Evolutionary conservation across 768 basidiomycete species (phyloP).

Genomic region (Calocera cornea): DNA sequence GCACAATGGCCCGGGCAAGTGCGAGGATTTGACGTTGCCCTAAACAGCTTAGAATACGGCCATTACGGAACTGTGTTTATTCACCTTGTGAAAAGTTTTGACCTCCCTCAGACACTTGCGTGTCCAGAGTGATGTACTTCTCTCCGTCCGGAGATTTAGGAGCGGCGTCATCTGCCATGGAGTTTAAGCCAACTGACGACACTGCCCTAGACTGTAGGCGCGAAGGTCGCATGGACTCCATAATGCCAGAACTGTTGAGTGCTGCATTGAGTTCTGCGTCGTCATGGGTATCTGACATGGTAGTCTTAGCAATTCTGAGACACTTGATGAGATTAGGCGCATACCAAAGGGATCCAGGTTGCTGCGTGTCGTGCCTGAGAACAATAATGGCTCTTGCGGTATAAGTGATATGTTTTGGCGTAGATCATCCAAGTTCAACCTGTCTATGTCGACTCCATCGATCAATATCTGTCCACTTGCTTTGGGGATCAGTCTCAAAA

Average conservation of each 20-base stretch:
- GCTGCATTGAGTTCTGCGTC: not conserved
- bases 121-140: not conserved
- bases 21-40: not conserved
- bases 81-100: not conserved
- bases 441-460: not conserved
- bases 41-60: not conserved
- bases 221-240: constrained; percentile 2
- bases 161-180: not conserved
- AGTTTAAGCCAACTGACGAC: not conserved
- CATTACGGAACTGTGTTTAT: not conserved
- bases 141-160: not conserved
- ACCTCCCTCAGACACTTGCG: not conserved
- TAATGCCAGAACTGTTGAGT: not conserved
- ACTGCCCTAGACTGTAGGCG: not conserved
- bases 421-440: not conserved
- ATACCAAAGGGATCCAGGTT: not conserved
- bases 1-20: not conserved
- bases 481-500: not conserved
- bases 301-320: not conserved
- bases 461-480: not conserved
- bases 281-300: not conserved
- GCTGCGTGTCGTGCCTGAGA: not conserved
- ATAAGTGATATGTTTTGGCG: not conserved
- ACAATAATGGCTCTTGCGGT: not conserved
- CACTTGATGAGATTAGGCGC: not conserved